phyloP scores from a whole-genome alignment of 352 stramenopile genomes.

The Elongisporangium anandrum region DNA sequence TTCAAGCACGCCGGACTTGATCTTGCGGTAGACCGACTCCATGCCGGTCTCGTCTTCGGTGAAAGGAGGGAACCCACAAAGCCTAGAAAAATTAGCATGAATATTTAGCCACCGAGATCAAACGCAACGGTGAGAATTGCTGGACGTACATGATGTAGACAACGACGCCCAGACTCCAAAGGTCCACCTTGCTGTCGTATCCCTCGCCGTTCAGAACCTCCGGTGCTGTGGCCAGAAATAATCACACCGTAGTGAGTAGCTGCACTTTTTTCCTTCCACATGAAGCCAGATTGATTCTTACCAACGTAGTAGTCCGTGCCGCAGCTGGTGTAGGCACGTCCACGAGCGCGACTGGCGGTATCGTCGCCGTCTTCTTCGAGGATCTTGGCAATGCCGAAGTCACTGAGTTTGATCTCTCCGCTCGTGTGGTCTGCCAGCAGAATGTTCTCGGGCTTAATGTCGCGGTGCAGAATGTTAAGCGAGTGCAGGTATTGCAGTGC shows the following conservation, averaged over 20 bases:
- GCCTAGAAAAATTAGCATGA: slow-evolving; percentile 16
- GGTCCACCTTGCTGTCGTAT: slow-evolving; percentile 85
- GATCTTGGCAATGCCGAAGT: slow-evolving; percentile 85
- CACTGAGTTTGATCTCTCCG: slow-evolving; percentile 72
- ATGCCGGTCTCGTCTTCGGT: slow-evolving; percentile 77
- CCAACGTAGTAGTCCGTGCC: slow-evolving; percentile 87
- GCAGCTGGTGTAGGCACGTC: slow-evolving; percentile 83
- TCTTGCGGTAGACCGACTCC: slow-evolving; percentile 84
- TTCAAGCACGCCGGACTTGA: slow-evolving; percentile 69
- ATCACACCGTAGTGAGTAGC: neutral
- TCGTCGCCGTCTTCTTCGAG: slow-evolving; percentile 71
- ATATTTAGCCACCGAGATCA: neutral
- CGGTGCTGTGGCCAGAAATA: slow-evolving; percentile 27
- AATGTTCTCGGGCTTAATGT: slow-evolving; percentile 86
- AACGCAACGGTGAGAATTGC: neutral
- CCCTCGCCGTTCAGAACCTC: slow-evolving; percentile 84
- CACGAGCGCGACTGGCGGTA: slow-evolving; percentile 44
- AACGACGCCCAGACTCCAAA: slow-evolving; percentile 84
- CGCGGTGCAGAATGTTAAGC: slow-evolving; percentile 77
- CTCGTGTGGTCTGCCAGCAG: slow-evolving; percentile 70
- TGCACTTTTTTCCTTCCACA: neutral
- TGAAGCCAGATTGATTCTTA: slow-evolving; percentile 10
- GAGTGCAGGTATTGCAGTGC: slow-evolving; percentile 75
- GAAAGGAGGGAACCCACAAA: slow-evolving; percentile 82
- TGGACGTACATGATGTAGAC: slow-evolving; percentile 82